Base-by-base conservation (phyloP, 306 rosid species). In the Carpinus fangiana region DNA sequence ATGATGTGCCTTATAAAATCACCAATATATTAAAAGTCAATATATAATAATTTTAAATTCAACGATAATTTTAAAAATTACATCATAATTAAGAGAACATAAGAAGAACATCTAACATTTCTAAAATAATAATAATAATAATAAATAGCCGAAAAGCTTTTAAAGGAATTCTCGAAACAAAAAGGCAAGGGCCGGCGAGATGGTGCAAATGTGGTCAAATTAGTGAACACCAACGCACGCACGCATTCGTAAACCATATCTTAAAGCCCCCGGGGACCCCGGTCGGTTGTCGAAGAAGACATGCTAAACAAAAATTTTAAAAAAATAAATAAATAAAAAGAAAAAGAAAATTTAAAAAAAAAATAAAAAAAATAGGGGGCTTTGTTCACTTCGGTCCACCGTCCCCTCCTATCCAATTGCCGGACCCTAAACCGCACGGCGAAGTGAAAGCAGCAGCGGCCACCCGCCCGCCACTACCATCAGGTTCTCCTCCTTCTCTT, bases 361-460 rank as follows among this genome's bases (percentile, higher is more conserved):
- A 3, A 28, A 77, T 31, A 57, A 74, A 47, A 50, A 61, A 74
- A 57, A 31, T 23, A 62, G 34, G 28, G 57, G 54, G 53, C 53
- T 70, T 82, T 50, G 77, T 48, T 41, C 73, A 75, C 81, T 79
- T 48, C 65, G 81, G 95, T 84, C 82, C 82, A 82, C 72, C 84
- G 82, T 86, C 82, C 70, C 75, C 82, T 71, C 70, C 79, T 84
- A 80, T 71, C 70, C 79, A 85, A 80, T 84, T 81, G 84, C 82
- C 80, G 75, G 86, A 84, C 85, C 84, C 82, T 36, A 28, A 73
- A 79, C 76, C 54, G 56, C 17, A 53, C 47, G 18, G 66, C 21
- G 77, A 80, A 71, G 78, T 17, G 54, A 76, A 81, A 48, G 79
- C 81, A 75, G 77, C 80, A 38, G 85, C 76, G 82, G 47, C 60